Percentiles rank a stretch among this genome's conserved stretches.
Conservation (phyloP, 768 basidiomycete species). For the Russula lepida region DNA sequence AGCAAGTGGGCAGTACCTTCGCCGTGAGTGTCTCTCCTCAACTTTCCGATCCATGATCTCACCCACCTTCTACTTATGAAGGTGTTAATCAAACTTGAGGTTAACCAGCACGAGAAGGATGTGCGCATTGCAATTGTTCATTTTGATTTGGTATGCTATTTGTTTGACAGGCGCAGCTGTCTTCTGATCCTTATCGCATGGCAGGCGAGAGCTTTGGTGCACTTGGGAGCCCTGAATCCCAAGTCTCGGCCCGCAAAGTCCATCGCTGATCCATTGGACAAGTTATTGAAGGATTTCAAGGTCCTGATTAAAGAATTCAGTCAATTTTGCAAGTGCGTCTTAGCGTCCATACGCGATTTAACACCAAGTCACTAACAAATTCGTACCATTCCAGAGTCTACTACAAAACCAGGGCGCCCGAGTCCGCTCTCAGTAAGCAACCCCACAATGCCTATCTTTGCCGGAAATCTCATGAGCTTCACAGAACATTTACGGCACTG, state of each 20-base stretch:
- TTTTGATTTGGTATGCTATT: slow-evolving; percentile 5
- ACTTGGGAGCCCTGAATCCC: slow-evolving; percentile 1
- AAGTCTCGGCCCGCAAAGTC: neutral
- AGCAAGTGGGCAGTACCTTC: neutral
- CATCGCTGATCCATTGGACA: neutral
- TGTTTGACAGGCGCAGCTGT: neutral
- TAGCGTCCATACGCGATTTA: neutral
- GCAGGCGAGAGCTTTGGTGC: slow-evolving; percentile 5
- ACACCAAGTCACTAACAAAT: neutral
- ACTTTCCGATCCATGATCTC: neutral
- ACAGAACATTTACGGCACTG: slow-evolving; percentile 4
- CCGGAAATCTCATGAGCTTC: neutral
- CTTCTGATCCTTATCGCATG: neutral
- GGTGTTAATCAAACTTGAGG: slow-evolving; percentile 1
- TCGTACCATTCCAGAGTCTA: neutral
- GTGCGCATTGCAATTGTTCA: slow-evolving; percentile 8
- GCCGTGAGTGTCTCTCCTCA: neutral
- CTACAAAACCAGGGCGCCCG: neutral
- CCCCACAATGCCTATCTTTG: neutral
- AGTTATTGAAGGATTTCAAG: neutral
- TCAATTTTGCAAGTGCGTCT: slow-evolving; percentile 8
- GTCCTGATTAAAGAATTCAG: slow-evolving; percentile 2
- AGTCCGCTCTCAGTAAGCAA: neutral
- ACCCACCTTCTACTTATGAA: neutral
- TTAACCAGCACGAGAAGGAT: neutral